Evolutionary conservation across 768 basidiomycete species (phyloP), one percentile per base, ranked within the genome.

Genomic region (Pleurotus eryngii): DNA sequence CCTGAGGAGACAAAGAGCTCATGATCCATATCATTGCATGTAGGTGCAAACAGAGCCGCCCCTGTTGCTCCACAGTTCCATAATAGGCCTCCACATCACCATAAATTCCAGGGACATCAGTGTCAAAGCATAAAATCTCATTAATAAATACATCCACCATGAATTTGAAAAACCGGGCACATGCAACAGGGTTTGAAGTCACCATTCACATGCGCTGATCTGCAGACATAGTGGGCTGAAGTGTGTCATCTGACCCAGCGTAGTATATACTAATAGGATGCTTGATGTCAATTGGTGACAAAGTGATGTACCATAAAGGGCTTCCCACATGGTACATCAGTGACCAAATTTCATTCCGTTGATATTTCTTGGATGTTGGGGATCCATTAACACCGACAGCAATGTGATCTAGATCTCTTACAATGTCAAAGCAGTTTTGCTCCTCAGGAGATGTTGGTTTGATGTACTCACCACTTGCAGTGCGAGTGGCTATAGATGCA

Each of bases 51-150:
- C 72, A 73, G 0, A 73, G 55, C 8, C 70, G 49, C 1, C 75
- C 75, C 58, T 77, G 76, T 22, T 71, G 68, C 49, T 77, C 74
- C 0, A 76, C 73, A 1, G 72, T 75, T 1, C 76, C 74, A 61
- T 74, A 76, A 46, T 75, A 74, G 0, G 63, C 70, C 12, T 48
- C 38, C 1, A 69, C 69, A 0, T 64, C 26, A 0, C 75, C 72
- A 55, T 64, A 74, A 12, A 72, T 15, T 0, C 72, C 72, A n/a
- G 35, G 8, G 22, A 61, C 40, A 15, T 62, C 45, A 2, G 39
- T 38, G 11, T 48, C 57, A 9, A 64, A 47, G 1, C 67, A 65
- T 5, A 72, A 58, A 0, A 72, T 63, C 60, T 73, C 65, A 40
- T 65, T 62, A 3, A 75, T 66, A 30, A 75, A 68, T 6, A 63